These are phyloP conservation scores for Hypoxylon sp. DNA, from an alignment of 2,329 filamentous ascomycete species.

Conservation along the genomic window DNA sequence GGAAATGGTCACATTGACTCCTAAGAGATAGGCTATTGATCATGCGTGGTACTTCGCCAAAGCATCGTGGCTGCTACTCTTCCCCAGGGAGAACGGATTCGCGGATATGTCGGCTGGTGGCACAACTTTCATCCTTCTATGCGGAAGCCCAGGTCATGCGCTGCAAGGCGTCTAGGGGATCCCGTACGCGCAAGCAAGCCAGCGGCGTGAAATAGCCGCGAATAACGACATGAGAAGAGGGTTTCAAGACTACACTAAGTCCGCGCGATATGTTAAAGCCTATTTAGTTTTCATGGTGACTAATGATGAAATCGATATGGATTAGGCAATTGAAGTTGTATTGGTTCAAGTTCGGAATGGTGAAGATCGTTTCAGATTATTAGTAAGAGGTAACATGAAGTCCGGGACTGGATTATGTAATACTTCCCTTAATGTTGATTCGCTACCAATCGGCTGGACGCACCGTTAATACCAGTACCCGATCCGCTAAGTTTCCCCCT, in stretches of 20 bases:
- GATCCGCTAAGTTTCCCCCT: slow-evolving; percentile 4
- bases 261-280: not conserved
- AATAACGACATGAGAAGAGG: slow-evolving; percentile 12
- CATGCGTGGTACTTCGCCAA: slow-evolving; percentile 7
- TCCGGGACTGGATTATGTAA: slow-evolving; percentile 8
- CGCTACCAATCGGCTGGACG: slow-evolving; percentile 21
- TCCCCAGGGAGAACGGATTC: not conserved
- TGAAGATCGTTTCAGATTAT: no score
- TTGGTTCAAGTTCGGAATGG: not conserved
- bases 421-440: slow-evolving; percentile 1
- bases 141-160: slow-evolving; percentile 4
- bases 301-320: not conserved
- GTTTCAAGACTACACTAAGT: not conserved
- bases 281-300: not conserved
- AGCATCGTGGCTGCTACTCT: not conserved
- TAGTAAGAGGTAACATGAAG: not conserved
- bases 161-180: slow-evolving; percentile 11
- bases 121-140: slow-evolving; percentile 7
- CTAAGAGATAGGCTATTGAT: not conserved
- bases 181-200: slow-evolving; percentile 6
- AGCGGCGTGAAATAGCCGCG: slow-evolving; percentile 10
- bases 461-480: slow-evolving; percentile 2
- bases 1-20: not conserved
- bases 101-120: slow-evolving; percentile 12
- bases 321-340: slow-evolving; percentile 1